Conservation (phyloP, 768 basidiomycete species). For the Lentinula lateritia region DNA sequence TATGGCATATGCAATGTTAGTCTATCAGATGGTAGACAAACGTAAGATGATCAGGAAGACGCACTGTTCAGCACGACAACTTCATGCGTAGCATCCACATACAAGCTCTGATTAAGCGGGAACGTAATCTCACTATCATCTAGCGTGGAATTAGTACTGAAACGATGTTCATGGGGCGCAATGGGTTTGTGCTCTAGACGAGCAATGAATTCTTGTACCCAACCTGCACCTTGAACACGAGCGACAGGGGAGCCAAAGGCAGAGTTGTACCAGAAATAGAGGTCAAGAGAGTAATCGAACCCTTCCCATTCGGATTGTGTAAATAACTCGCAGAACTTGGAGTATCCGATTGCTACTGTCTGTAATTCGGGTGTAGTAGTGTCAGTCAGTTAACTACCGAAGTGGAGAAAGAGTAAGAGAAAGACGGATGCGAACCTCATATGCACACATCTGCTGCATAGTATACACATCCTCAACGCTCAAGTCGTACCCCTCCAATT, state of each 20-base stretch:
- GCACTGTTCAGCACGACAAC: conserved; percentile 83
- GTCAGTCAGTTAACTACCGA: neutral
- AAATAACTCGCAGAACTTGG: conserved; percentile 87
- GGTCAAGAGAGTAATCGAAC: conserved; percentile 79
- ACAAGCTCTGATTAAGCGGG: conserved; percentile 67
- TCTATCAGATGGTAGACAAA: neutral
- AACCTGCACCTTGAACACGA: conserved; percentile 73
- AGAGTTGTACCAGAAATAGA: conserved; percentile 71
- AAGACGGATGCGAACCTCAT: conserved; percentile 49
- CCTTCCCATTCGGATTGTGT: conserved; percentile 92
- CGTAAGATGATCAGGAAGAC: conserved; percentile 13
- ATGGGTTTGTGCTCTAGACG: conserved; percentile 77
- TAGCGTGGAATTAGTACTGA: conserved; percentile 81
- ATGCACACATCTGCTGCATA: conserved; percentile 81
- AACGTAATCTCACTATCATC: conserved; percentile 64
- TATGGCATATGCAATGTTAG: conserved; percentile 17
- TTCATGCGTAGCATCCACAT: conserved; percentile 89
- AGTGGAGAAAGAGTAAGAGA: neutral
- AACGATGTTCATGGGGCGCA: conserved; percentile 47
- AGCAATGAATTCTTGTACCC: conserved; percentile 77
- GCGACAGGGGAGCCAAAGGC: conserved; percentile 81
- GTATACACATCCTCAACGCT: conserved; percentile 65
- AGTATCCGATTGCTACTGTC: conserved; percentile 91
- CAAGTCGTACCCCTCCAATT: conserved; percentile 58
- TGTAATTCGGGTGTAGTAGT: conserved; percentile 16